Conservation (phyloP, 1,284 basidiomycete species). For the Mycena sp. region DNA sequence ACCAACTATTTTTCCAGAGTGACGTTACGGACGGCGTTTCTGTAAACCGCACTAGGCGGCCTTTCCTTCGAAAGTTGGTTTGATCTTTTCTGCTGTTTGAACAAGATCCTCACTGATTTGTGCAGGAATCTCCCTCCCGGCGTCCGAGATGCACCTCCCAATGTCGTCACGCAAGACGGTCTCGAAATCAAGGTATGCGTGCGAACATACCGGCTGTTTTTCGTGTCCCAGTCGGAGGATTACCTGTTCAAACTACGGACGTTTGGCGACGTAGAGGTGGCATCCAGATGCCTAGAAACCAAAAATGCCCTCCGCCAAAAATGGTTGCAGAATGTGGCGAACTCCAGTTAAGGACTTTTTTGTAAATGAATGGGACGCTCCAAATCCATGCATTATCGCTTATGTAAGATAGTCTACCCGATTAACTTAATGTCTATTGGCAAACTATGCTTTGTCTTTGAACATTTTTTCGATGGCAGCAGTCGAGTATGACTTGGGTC, state of each 20-base stretch:
- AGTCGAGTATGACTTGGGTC: slow-evolving; percentile 88
- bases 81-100: background rate
- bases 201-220: slow-evolving; percentile 88
- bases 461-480: slow-evolving; percentile 82
- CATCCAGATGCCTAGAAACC: slow-evolving; percentile 7
- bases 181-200: slow-evolving; percentile 88
- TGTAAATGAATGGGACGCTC: background rate
- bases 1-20: slow-evolving; percentile 47
- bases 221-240: slow-evolving; percentile 79
- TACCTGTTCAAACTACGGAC: slow-evolving; percentile 55
- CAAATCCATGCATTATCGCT: slow-evolving; percentile 8
- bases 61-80: slow-evolving; percentile 80
- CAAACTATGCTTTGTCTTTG: slow-evolving; percentile 51
- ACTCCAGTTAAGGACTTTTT: background rate
- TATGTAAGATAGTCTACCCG: slow-evolving; percentile 22
- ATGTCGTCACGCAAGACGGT: slow-evolving; percentile 62
- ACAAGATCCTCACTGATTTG: background rate
- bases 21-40: slow-evolving; percentile 62
- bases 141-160: slow-evolving; percentile 47
- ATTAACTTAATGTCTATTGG: slow-evolving; percentile 28
- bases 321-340: slow-evolving; percentile 18
- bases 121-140: slow-evolving; percentile 55
- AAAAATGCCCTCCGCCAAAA: slow-evolving; percentile 9
- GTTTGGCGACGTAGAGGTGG: slow-evolving; percentile 4
- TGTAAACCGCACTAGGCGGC: slow-evolving; percentile 63